Evolutionary conservation across 208 protist genomes (phyloP), one percentile per base, ranked within the genome.

Genomic region (Crithidia bombi): DNA sequence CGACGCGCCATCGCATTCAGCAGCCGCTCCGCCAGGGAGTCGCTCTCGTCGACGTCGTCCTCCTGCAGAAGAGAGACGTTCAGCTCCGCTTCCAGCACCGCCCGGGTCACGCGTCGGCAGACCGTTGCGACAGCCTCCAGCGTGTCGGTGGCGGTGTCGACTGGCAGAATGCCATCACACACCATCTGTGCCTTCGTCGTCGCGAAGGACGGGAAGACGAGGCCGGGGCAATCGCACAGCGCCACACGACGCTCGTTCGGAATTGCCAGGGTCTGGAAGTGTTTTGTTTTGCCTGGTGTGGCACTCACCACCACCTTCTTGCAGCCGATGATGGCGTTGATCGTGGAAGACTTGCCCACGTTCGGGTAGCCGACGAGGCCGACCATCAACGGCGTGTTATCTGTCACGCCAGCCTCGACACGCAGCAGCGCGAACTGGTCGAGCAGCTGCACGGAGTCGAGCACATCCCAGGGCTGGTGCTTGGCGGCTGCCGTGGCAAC

Each of bases 261-360:
- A 10, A 99, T 89, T 17, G 80, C 65, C 39, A 99, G 83, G 0
- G 98, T 99, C 82, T 98, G 96, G 65, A 99, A 98, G 84, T 99
- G 98, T 79, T 99, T 99, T 21, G 98, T 99, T 73, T 99, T 99
- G 35, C 98, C 98, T 0, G 98, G 98, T 3, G 98, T 99, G 36
- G 97, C 83, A 49, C 92, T 93, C 36, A 99, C 98, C 14, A 96
- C 86, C 0, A 99, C 98, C 65, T 94, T 94, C 84, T 99, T 99
- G 28, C 75, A 85, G 35, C 90, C 86, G 50, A 92, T 88, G 33
- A 99, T 87, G 0, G 93, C 96, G 86, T 99, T 99, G 72, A 99
- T 98, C 0, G 98, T 99, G 26, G 91, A 98, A 5, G 87, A 97
- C 85, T 99, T 99, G 62, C 98, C 98, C 32, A 99, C 98, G 79